Conservation (phyloP, 2,329 filamentous ascomycete genomes). For the Fusarium nisikadoi region DNA sequence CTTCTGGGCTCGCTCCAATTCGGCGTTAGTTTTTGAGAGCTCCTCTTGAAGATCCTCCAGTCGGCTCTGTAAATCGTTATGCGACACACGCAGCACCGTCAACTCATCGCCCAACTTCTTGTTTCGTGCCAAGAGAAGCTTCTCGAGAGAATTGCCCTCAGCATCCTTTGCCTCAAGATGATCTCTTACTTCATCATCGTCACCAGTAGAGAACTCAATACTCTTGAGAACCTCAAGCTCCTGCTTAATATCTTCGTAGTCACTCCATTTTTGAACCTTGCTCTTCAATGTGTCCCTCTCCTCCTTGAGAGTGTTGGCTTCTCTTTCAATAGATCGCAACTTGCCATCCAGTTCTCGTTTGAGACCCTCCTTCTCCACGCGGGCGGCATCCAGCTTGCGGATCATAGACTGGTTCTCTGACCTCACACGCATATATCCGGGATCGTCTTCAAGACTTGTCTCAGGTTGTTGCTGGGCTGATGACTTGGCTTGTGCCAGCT, state of each 20-base stretch:
- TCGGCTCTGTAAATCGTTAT: conserved; percentile 87
- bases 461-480: conserved; percentile 67
- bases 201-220: conserved; percentile 93
- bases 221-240: conserved; percentile 97
- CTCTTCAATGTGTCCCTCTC: conserved; percentile 83
- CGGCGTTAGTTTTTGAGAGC: conserved; percentile 82
- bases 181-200: conserved; percentile 74
- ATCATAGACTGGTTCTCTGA: conserved; percentile 94
- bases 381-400: conserved; percentile 83
- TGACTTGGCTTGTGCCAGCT: conserved; percentile 89
- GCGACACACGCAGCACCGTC: conserved; percentile 90
- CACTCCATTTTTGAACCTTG: conserved; percentile 88
- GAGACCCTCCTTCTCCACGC: conserved; percentile 85
- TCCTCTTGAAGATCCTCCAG: conserved; percentile 86
- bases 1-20: conserved; percentile 84
- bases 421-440: conserved; percentile 84
- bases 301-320: conserved; percentile 76
- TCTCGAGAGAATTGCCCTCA: conserved; percentile 85
- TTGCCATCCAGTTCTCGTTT: conserved; percentile 81
- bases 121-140: conserved; percentile 89
- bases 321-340: conserved; percentile 81
- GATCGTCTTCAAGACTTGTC: conserved; percentile 84
- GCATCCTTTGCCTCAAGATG: conserved; percentile 50
- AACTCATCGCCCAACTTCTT: conserved; percentile 97
- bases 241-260: conserved; percentile 96